A percentile compares a stretch with the other conserved stretches of the same genome.
phyloP scores from a whole-genome alignment of 371 early-diverging fungal genomes.

The Zancudomyces culisetae region DNA sequence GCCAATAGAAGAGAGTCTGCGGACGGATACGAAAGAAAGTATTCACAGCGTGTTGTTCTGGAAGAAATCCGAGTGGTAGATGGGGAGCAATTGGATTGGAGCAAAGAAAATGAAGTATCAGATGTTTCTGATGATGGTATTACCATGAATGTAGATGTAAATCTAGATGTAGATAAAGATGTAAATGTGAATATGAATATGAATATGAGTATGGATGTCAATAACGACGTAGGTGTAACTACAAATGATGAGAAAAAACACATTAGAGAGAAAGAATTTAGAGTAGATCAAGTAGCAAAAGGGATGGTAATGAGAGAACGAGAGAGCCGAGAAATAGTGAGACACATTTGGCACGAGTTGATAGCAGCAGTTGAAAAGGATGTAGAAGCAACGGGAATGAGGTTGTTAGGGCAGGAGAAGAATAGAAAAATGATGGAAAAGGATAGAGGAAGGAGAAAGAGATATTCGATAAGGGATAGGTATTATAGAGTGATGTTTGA shows the following conservation, averaged over 20 bases:
- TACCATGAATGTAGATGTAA: no score
- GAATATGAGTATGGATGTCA: slow-evolving; percentile 14
- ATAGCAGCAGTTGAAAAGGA: slow-evolving; percentile 16
- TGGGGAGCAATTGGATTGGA: no score
- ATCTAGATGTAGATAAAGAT: neutral
- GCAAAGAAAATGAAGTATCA: no score
- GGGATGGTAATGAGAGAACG: slow-evolving; percentile 12
- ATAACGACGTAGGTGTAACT: neutral
- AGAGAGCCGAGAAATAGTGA: slow-evolving; percentile 16
- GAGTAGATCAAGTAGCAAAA: slow-evolving; percentile 15
- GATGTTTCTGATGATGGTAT: no score
- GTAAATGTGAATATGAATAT: neutral
- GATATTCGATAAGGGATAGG: neutral
- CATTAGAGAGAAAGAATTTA: slow-evolving; percentile 5
- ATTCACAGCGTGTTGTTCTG: neutral
- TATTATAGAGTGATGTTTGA: neutral
- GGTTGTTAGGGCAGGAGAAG: neutral
- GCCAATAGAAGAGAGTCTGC: no score
- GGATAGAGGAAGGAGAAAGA: neutral
- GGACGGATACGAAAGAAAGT: neutral
- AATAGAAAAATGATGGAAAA: neutral
- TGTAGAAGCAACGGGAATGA: neutral
- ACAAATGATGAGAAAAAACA: neutral
- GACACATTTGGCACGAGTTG: slow-evolving; percentile 19
- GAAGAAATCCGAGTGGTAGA: no score